Evolutionary conservation across 2,329 filamentous ascomycete species (phyloP).

Genomic region (Diplodia mutila): DNA sequence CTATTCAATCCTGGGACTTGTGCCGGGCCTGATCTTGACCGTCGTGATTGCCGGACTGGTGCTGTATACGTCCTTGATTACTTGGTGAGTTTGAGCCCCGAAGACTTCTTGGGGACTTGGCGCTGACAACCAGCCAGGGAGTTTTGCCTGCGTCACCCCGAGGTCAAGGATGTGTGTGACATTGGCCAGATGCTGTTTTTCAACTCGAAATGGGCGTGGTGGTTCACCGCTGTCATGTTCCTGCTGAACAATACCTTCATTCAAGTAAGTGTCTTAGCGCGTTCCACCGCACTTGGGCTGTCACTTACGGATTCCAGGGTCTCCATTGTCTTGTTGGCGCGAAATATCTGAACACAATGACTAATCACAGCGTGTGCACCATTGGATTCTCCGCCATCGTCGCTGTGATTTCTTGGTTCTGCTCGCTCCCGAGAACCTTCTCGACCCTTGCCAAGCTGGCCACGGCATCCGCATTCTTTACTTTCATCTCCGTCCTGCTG

Average conservation of each 20-base stretch:
- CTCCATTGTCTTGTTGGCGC: slow-evolving; percentile 84
- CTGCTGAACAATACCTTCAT: slow-evolving; percentile 93
- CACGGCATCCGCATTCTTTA: slow-evolving; percentile 80
- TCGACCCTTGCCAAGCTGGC: slow-evolving; percentile 77
- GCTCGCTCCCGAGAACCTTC: slow-evolving; percentile 85
- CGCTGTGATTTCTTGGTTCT: slow-evolving; percentile 74
- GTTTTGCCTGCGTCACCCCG: slow-evolving; percentile 87
- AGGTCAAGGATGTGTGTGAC: slow-evolving; percentile 90
- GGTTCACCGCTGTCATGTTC: slow-evolving; percentile 79
- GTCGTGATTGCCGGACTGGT: slow-evolving; percentile 76
- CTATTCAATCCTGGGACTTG: slow-evolving; percentile 83
- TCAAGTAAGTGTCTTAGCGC: slow-evolving; percentile 50
- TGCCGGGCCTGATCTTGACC: slow-evolving; percentile 84
- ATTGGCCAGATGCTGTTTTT: slow-evolving; percentile 95
- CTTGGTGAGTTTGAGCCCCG: slow-evolving; percentile 55
- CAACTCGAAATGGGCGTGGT: slow-evolving; percentile 74
- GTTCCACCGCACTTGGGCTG: slow-evolving; percentile 34
- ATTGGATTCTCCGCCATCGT: slow-evolving; percentile 78
- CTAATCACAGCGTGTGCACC: slow-evolving; percentile 71
- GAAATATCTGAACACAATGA: slow-evolving; percentile 90
- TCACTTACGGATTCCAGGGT: slow-evolving; percentile 50
- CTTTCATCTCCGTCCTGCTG: slow-evolving; percentile 84
- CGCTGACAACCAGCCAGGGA: slow-evolving; percentile 61
- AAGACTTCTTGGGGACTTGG: neutral
- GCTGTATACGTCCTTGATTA: slow-evolving; percentile 75